Evolutionary conservation across 257 asterid genomes (phyloP).

Genomic region (Petunia secreta): DNA sequence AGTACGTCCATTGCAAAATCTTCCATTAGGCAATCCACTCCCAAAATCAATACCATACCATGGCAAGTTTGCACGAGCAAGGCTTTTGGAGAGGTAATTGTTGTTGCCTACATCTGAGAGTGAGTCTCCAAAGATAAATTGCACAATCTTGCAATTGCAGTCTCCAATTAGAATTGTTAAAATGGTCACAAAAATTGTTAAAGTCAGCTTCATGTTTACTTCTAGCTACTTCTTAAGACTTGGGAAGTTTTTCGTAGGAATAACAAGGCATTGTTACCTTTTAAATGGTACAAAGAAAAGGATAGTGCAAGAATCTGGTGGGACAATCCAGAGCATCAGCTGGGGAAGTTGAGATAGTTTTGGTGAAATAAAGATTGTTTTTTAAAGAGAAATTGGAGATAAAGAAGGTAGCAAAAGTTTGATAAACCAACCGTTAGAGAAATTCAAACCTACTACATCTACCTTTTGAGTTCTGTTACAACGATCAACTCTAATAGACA

Average conservation of each 20-base stretch:
- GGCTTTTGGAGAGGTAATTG: constrained; percentile 64
- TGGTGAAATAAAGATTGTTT: background rate
- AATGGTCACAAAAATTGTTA: constrained; percentile 15
- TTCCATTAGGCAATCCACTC: constrained; percentile 84
- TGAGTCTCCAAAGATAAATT: constrained; percentile 92
- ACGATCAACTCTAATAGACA: constrained; percentile 41
- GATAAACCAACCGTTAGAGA: constrained; percentile 62
- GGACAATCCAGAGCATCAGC: constrained; percentile 2
- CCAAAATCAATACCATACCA: constrained; percentile 91
- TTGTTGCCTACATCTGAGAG: constrained; percentile 95
- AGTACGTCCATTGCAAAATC: constrained; percentile 85
- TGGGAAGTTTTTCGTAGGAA: background rate
- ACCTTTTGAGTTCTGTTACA: constrained; percentile 47
- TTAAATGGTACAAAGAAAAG: constrained; percentile 15
- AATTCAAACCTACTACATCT: constrained; percentile 64
- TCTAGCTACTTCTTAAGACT: background rate
- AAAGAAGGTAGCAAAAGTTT: constrained; percentile 47
- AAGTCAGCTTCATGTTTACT: constrained; percentile 36
- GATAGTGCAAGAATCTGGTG: background rate
- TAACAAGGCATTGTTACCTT: background rate
- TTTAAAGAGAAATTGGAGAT: background rate
- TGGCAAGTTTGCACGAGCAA: constrained; percentile 79
- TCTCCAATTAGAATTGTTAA: constrained; percentile 30
- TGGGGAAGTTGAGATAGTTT: background rate
- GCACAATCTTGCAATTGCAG: constrained; percentile 66